Evolutionary conservation across 1,284 basidiomycete species (phyloP).

Genomic region (Volvariella volvacea): DNA sequence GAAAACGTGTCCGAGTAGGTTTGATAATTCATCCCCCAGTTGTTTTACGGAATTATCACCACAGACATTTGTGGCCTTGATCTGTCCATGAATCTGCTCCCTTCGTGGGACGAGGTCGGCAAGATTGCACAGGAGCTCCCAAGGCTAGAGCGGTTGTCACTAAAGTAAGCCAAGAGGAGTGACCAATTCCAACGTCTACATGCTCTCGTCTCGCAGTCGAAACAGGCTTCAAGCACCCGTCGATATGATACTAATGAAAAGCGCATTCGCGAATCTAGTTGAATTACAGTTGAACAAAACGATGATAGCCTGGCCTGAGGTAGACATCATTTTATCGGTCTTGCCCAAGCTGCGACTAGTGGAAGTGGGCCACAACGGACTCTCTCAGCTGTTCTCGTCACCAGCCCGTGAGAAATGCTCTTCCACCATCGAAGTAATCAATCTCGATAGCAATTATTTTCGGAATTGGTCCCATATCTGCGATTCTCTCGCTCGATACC

Average conservation of each 20-base stretch:
- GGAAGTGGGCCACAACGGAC: constrained; percentile 74
- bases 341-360: constrained; percentile 62
- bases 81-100: constrained; percentile 74
- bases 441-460: constrained; percentile 71
- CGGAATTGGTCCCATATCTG: constrained; percentile 53
- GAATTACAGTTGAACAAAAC: constrained; percentile 78
- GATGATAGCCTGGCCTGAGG: constrained; percentile 64
- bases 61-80: constrained; percentile 77
- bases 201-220: too few relatives aligned
- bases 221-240: constrained; percentile 44
- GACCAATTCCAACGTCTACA: constrained; percentile 17
- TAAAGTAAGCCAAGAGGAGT: constrained; percentile 57
- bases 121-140: constrained; percentile 61
- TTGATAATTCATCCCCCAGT: constrained; percentile 1
- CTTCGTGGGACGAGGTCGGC: constrained; percentile 67
- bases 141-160: constrained; percentile 55
- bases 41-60: constrained; percentile 5
- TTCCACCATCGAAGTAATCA: constrained; percentile 46
- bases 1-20: constrained; percentile 65
- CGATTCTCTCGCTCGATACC: constrained; percentile 38
- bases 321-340: constrained; percentile 40
- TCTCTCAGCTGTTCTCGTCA: constrained; percentile 32
- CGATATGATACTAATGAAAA: constrained; percentile 19
- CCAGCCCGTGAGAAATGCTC: constrained; percentile 7
- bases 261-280: constrained; percentile 49